Evolutionary conservation across 305 asterid genomes (phyloP), one percentile per base, ranked within the genome.

Genomic region (Lippia alba): DNA sequence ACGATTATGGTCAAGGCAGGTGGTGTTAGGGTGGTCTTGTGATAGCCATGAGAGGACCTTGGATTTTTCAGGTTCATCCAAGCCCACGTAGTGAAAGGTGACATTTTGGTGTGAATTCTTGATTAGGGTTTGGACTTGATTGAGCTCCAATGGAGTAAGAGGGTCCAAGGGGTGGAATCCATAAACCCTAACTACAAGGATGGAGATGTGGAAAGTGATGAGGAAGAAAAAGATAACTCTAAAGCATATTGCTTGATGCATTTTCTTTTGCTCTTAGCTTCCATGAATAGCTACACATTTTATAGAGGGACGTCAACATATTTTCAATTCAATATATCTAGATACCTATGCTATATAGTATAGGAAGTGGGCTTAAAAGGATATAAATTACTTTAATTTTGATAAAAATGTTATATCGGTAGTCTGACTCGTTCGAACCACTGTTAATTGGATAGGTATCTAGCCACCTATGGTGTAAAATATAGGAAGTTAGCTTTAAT

Each of bases 21-120:
- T 24, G 3, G 3, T 57, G 15, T 14, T 30, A 9, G n/a, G 53
- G 5, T 19, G 45, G 7, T 16, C 34, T 30, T 50, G 65, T 3
- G 84, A 72, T 39, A 70, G 19, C 85, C 86, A 85, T 56, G 84
- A 79, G 4, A 71, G 80, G 72, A 81, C 50, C 40, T 44, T 6
- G 55, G 75, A 67, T 48, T 86, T 86, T 12, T 81, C 75, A 3
- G 88, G 88, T 63, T 86, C 88, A n/a, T 86, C 74, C 46, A 83
- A 64, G 67, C 88, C 87, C 59, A 76, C 85, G 40, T 83, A 86
- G 64, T 86, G 89, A 59, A 81, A 83, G 30, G 81, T 66, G 36
- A 64, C 76, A 33, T 73, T 74, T 34, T 61, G 67, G 57, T 61
- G 60, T 44, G 78, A 36, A 6, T 69, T 60, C 15, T 75, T 76